Percentiles rank a stretch among this genome's conserved stretches.
Conservation (phyloP, 345 rosid species). For the Populus nigra region DNA sequence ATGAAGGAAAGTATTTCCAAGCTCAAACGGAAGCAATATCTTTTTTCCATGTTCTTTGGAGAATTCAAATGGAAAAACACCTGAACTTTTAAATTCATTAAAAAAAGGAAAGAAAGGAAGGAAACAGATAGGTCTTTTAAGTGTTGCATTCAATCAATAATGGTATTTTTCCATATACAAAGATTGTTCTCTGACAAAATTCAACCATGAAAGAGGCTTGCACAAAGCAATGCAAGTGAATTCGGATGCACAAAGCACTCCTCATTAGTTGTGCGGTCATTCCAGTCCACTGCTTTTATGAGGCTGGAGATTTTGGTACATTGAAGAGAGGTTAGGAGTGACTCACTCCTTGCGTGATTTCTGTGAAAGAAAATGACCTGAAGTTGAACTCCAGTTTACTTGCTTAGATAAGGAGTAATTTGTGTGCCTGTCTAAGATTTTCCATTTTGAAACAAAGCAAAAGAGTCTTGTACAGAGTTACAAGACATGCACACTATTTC, state of each 20-base stretch:
- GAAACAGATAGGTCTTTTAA: not conserved
- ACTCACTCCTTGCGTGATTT: conserved; percentile 1
- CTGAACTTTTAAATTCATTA: not conserved
- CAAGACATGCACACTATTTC: too few relatives aligned
- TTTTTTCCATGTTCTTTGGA: too few relatives aligned
- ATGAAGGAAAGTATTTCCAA: not conserved
- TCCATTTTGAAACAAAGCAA: not conserved
- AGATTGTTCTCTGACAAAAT: conserved; percentile 23
- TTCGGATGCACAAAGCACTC: conserved; percentile 30
- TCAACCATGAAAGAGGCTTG: conserved; percentile 29
- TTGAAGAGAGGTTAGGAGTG: conserved; percentile 2
- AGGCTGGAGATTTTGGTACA: conserved; percentile 11
- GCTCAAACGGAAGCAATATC: too few relatives aligned
- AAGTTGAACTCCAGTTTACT: conserved; percentile 14
- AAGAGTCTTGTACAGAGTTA: too few relatives aligned
- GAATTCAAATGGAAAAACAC: too few relatives aligned
- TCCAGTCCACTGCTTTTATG: conserved; percentile 21
- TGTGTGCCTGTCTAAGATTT: too few relatives aligned
- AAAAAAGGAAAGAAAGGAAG: not conserved
- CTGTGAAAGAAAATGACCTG: conserved; percentile 16
- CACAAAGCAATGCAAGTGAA: conserved; percentile 47
- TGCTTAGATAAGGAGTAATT: not conserved
- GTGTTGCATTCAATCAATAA: not conserved
- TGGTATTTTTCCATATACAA: not conserved
- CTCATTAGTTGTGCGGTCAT: conserved; percentile 28